These are phyloP conservation scores for Pseudocercospora ulei DNA, from an alignment of 2,329 filamentous ascomycete species.

Conservation along the genomic window DNA sequence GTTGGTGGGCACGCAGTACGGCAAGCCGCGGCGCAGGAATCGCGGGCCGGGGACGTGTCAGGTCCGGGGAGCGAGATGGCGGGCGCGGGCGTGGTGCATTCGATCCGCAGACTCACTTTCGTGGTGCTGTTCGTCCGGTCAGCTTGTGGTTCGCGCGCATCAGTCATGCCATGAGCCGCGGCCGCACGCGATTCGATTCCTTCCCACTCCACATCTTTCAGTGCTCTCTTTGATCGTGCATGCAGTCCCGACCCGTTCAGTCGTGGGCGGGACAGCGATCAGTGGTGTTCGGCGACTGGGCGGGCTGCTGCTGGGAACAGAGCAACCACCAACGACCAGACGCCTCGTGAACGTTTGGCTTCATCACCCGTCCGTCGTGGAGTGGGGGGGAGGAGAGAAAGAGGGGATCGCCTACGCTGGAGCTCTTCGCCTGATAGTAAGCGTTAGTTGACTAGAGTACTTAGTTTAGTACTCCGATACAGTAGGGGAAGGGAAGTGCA, in stretches of 20 bases:
- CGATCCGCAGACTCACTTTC: neutral
- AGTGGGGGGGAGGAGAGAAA: neutral
- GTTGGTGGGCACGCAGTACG: conserved; percentile 45
- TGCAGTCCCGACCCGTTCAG: neutral
- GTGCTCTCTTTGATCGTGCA: conserved; percentile 9
- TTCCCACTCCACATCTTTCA: neutral
- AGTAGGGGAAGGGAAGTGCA: too few relatives aligned
- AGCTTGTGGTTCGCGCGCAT: too few relatives aligned
- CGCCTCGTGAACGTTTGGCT: neutral
- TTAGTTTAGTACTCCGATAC: too few relatives aligned
- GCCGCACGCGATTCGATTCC: too few relatives aligned
- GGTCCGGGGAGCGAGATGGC: conserved; percentile 5
- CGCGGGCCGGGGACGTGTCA: conserved; percentile 1
- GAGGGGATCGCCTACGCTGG: neutral
- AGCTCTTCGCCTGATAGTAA: too few relatives aligned
- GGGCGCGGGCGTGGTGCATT: conserved; percentile 2
- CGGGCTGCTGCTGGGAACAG: conserved; percentile 7
- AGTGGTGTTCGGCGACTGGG: conserved; percentile 2
- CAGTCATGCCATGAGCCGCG: too few relatives aligned
- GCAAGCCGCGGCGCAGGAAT: conserved; percentile 38
- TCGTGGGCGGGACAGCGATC: neutral
- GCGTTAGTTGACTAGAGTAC: too few relatives aligned
- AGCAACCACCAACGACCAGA: conserved; percentile 5
- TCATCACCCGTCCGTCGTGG: too few relatives aligned
- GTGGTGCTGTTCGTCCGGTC: neutral